Conservation (phyloP, 345 rosid species). For the Raphanus sativus region DNA sequence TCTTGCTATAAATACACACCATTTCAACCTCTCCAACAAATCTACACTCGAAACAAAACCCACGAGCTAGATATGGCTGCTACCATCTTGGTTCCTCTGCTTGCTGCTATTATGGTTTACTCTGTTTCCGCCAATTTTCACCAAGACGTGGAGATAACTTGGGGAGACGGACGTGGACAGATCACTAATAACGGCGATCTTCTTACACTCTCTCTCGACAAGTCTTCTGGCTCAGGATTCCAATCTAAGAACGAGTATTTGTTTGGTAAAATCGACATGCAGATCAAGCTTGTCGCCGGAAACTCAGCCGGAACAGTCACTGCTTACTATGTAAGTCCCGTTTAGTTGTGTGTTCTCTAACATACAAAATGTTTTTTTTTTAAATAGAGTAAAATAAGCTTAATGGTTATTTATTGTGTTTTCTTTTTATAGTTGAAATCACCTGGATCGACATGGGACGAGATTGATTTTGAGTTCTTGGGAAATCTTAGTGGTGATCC, state of each 20-base stretch:
- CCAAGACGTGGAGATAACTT: conserved; percentile 31
- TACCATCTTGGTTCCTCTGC: background rate
- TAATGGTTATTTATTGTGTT: background rate
- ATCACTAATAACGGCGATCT: conserved; percentile 47
- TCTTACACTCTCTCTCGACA: conserved; percentile 49
- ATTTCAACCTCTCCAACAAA: background rate
- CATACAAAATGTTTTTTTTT: background rate
- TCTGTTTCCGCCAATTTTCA: conserved; percentile 33
- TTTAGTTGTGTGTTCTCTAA: background rate
- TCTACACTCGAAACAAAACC: background rate
- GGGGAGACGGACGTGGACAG: conserved; percentile 51
- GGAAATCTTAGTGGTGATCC: conserved; percentile 64
- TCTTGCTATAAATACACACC: conserved; percentile 21
- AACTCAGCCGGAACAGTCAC: conserved; percentile 68
- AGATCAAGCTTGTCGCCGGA: conserved; percentile 54
- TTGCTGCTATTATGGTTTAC: conserved; percentile 8
- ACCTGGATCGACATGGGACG: conserved; percentile 62
- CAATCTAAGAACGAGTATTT: conserved; percentile 56
- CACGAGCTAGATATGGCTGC: background rate
- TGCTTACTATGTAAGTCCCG: conserved; percentile 48
- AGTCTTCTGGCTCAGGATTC: conserved; percentile 54
- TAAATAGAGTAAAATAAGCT: background rate
- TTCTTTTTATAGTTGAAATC: conserved; percentile 46
- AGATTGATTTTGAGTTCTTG: conserved; percentile 70
- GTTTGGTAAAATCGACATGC: conserved; percentile 52